Base-by-base conservation (phyloP, 176 grass and related monocot species). In the Juncus inflexus region DNA sequence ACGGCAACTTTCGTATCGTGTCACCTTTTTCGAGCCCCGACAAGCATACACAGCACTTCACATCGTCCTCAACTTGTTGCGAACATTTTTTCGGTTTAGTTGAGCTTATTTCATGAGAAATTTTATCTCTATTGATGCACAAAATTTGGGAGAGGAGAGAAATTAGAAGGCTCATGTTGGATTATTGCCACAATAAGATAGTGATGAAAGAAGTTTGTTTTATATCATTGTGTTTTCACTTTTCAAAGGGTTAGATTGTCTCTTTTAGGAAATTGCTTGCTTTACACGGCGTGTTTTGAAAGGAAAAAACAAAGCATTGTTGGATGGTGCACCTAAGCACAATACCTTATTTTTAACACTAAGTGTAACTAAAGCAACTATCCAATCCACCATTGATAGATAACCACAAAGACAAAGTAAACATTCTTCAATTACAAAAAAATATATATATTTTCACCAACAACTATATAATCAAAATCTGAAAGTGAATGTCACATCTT, bases 21-120 rank as follows among this genome's bases (percentile, higher is more conserved):
- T 90, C 87, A 3, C 49, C 60, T 35, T 67, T 49, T 2, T 71
- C 65, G 16, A 86, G 61, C 51, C 37, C 75, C 9, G 83, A 83
- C 15, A 86, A 66, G 55, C 87, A 90, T 4, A 86, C 87, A 64
- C 83, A 79, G 64, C 87, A 90, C 74, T 86, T 79, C 7, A 43
- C 55, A 73, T 35, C n/a, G 3, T 40, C 65, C 1, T 73, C 45
- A 5, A 39, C 56, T 4, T 6, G 45, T n/a, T 14, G 38, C 14
- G 36, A 49, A 50, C 47, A 3, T n/a, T 58, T 62, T 3, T 57
- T 38, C 12, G 76, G 63, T 57, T 77, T 70, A 3, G 50, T 14
- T 1, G 6, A 16, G 43, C 43, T 47, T 47, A 47, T 47, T 40
- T 60, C 15, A 38, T n/a, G 4, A 39, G 35, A 50, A 52, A 52